Base-by-base conservation (phyloP, 768 basidiomycete species). In the Galerina sulciceps region DNA sequence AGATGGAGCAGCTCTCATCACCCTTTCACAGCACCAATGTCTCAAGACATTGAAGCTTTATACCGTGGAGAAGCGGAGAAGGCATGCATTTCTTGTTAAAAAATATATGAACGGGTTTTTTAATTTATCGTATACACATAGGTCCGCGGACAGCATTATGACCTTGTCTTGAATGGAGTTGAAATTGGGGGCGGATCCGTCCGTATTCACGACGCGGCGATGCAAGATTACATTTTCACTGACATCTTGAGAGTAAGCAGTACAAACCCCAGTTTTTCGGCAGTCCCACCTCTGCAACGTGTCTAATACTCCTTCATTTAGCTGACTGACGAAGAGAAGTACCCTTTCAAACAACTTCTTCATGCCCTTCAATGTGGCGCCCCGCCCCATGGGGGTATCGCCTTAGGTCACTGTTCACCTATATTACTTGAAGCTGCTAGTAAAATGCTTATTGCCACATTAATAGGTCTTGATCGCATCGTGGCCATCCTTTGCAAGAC, bases 161-260 rank as follows among this genome's bases (percentile, higher is more conserved):
- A 98, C 77, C 86, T 98, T 42, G 94, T 98, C 26, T 72, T 98
- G 62, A 94, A 98, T 72, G 95, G 95, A 6, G 85, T 89, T 57
- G 95, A 98, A 77, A 91, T 98, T 63, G 95, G 94, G 8, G 95
- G 95, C 23, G 95, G 95, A 23, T 94, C 91, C 40, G 95, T 98
- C 60, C 87, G 95, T 67, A 85, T 98, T 20, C 95, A 98, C 69
- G 94, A 96, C 73, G 86, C 91, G 6, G 72, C 68, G 44, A 88
- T 97, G 85, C 95, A 97, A 70, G 90, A 95, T 61, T 81, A 87
- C 72, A 86, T 96, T 60, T 89, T 96, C 73, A 74, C 73, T 15
- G 66, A 91, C 44, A 79, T 96, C 43, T 79, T 98, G 41, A 84
- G 94, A 85, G 95, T 93, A 63, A 63, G 62, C 26, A 31, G 26